A percentile compares a stretch with the other conserved stretches of the same genome.
Conservation (phyloP, 73 alveolate genomes). For the Paramecium bursaria region DNA sequence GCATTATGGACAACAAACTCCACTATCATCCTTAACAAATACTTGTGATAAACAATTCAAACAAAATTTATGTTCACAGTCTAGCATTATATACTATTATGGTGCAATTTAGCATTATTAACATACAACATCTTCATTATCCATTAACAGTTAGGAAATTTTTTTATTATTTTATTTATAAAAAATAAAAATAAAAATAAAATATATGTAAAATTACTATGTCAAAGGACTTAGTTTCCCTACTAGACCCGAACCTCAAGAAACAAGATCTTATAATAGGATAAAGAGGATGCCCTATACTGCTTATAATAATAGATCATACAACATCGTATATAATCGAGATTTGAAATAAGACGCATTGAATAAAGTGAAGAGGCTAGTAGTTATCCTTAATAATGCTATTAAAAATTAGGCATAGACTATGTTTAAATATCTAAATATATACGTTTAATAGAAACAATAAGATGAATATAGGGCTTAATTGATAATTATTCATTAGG, state of each 20-base stretch:
- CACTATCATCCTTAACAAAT: slow-evolving; percentile 40
- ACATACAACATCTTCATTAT: no score
- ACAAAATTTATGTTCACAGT: slow-evolving; percentile 56
- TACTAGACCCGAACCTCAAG: slow-evolving; percentile 11
- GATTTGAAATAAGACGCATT: no score
- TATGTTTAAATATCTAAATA: slow-evolving; percentile 39
- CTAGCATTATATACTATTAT: slow-evolving; percentile 21
- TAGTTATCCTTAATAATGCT: slow-evolving; percentile 21
- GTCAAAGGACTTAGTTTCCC: slow-evolving; percentile 43
- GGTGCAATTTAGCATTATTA: slow-evolving; percentile 39
- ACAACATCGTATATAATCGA: slow-evolving; percentile 48
- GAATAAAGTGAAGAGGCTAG: slow-evolving; percentile 5
- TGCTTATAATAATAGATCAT: slow-evolving; percentile 25
- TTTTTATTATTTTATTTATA: neutral
- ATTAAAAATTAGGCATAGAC: slow-evolving; percentile 50
- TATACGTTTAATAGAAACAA: slow-evolving; percentile 22
- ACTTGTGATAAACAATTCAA: slow-evolving; percentile 51
- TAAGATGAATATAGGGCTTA: slow-evolving; percentile 22
- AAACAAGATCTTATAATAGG: slow-evolving; percentile 32
- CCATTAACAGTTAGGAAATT: no score
- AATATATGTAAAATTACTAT: neutral
- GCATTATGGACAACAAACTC: slow-evolving; percentile 51
- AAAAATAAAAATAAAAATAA: neutral
- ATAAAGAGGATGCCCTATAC: slow-evolving; percentile 22
- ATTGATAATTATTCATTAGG: slow-evolving; percentile 5